These are phyloP conservation scores for Puccinia coronata DNA, from an alignment of 1,284 basidiomycete genomes.

Conservation along the genomic window DNA sequence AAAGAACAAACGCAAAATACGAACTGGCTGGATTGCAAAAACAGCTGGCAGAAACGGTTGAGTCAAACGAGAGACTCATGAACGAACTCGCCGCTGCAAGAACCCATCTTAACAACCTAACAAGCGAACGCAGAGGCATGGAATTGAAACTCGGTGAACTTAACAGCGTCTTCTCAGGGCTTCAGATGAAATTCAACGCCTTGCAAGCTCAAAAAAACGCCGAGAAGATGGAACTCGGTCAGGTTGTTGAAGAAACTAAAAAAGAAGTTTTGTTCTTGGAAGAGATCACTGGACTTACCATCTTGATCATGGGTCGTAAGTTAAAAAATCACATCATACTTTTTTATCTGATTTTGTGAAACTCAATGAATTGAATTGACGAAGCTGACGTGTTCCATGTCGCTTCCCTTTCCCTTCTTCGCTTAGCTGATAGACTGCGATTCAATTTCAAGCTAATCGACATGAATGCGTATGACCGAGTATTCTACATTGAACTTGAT, in stretches of 20 bases:
- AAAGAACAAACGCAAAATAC: constrained; percentile 26
- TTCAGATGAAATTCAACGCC: neutral
- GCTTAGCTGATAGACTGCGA: constrained; percentile 17
- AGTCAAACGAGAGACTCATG: constrained; percentile 10
- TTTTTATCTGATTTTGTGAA: too few species aligned
- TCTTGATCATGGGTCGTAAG: constrained; percentile 16
- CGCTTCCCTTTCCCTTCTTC: neutral
- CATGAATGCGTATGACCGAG: constrained; percentile 27
- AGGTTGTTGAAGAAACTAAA: constrained; percentile 8
- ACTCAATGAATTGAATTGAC: too few species aligned
- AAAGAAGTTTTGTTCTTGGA: constrained; percentile 1
- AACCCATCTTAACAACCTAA: constrained; percentile 12
- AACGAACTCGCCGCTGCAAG: neutral
- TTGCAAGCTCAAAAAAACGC: neutral
- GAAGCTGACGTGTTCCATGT: neutral
- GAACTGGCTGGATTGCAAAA: constrained; percentile 15
- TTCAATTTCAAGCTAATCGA: constrained; percentile 32
- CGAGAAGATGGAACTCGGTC: neutral
- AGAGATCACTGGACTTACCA: constrained; percentile 7
- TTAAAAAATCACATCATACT: neutral
- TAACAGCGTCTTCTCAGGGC: neutral
- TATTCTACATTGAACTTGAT: constrained; percentile 10
- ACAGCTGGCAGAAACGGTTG: neutral
- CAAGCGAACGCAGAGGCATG: constrained; percentile 19
- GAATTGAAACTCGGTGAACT: constrained; percentile 29